Base-by-base conservation (phyloP, 2,329 filamentous ascomycete genomes). In the Exophiala bonariae region DNA sequence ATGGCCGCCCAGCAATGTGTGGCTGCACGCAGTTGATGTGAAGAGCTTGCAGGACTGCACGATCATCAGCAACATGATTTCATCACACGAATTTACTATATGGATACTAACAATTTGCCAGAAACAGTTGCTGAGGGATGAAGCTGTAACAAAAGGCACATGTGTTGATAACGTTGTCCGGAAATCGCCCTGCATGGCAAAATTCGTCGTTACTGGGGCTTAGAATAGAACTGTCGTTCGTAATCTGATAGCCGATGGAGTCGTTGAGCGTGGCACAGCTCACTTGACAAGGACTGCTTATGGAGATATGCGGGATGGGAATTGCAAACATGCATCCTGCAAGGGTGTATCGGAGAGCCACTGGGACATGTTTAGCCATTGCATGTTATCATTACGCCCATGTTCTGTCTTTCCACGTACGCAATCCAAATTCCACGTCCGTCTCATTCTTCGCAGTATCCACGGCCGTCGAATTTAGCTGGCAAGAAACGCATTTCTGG, bases 351-450 rank as follows among this genome's bases (percentile, higher is more conserved):
- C 72, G 71, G 38, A 75, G 63, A 42, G 74, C 73, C 58, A 71
- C 72, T 75, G 54, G 14, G 32, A 33, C 9, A 38, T 28, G 30
- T 58, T 55, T 41, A 56, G 52, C 41, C 42, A 45, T 23, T 34
- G 34, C 44, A 30, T 19, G 30, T 26, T 40, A 3, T 34, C 23
- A 13, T n/a, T 8, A 13, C 32, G 26, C 41, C 39, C 42, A 35
- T 37, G 30, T 10, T 8, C 11, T 36, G 17, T 5, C 28, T 37
- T 39, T 28, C 52, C 11, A 26, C 70, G 53, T 69, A 75, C 72
- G 71, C 35, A 75, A 59, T 30, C 65, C 71, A 71, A 69, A 75
- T 53, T 67, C 59, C 8, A 74, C 66, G 54, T 75, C 72, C 14
- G 71, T 65, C 48, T 71, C 63, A 18, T 66, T 66, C 2, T 61